Evolutionary conservation across 2,329 filamentous ascomycete genomes (phyloP).

Genomic region (Aspergillus pseudonomiae): DNA sequence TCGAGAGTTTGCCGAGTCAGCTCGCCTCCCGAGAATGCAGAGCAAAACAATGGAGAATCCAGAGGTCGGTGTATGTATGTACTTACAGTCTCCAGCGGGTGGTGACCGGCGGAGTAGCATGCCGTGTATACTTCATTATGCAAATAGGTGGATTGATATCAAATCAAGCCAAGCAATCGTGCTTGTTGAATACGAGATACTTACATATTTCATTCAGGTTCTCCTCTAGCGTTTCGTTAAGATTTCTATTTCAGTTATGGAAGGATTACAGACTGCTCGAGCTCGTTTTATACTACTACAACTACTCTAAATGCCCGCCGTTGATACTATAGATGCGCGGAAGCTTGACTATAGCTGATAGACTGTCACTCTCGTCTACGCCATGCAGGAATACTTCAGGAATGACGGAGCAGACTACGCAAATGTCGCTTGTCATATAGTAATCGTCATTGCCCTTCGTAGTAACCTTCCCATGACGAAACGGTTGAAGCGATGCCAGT

Average conservation of each 20-base stretch:
- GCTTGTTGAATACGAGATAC: neutral
- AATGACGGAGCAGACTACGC: neutral
- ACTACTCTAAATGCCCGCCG: neutral
- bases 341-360: constrained; percentile 9
- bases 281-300: neutral
- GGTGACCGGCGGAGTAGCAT: neutral
- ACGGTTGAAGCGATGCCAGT: no score
- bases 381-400: neutral
- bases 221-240: neutral
- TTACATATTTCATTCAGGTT: neutral
- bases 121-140: neutral
- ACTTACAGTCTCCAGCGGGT: neutral
- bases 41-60: neutral
- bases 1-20: neutral
- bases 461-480: neutral
- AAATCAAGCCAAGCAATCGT: neutral
- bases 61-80: neutral
- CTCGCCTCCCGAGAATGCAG: neutral
- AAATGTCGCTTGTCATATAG: neutral
- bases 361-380: neutral
- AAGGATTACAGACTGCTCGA: neutral
- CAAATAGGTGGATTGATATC: neutral
- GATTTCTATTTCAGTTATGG: constrained; percentile 5
- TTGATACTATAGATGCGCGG: neutral
- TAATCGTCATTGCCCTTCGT: neutral